Evolutionary conservation across 768 basidiomycete genomes (phyloP).

Genomic region (Termitomyces sp.): DNA sequence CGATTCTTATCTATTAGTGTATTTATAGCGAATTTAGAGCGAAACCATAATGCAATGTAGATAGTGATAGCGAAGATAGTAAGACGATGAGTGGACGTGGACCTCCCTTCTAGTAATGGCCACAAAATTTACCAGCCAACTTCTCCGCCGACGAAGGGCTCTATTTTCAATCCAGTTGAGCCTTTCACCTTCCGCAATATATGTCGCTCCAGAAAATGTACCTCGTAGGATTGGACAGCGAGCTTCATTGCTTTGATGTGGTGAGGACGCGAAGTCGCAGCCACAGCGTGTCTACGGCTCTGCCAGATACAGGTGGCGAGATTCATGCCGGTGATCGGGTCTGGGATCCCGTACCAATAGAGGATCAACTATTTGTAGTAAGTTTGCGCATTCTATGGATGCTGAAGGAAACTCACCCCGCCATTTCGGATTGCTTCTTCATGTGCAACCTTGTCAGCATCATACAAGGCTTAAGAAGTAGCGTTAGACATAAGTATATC

Average conservation of each 20-base stretch:
- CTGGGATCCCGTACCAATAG: conserved; percentile 93
- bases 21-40: too few species aligned
- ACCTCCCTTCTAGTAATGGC: not conserved
- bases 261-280: conserved; percentile 74
- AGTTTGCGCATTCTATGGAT: conserved; percentile 4
- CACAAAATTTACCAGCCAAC: conserved; percentile 57
- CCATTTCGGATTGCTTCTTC: conserved; percentile 90
- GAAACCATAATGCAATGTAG: not conserved
- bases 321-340: conserved; percentile 74
- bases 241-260: conserved; percentile 84
- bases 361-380: conserved; percentile 56
- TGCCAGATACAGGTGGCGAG: conserved; percentile 97
- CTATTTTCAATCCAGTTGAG: conserved; percentile 49
- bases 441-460: conserved; percentile 83
- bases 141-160: conserved; percentile 58
- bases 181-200: conserved; percentile 66
- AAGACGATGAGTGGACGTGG: conserved; percentile 8
- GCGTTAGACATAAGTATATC: not conserved
- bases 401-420: conserved; percentile 49
- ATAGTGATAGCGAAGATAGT: not conserved
- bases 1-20: not conserved
- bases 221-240: conserved; percentile 72
- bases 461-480: conserved; percentile 61
- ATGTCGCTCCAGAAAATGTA: conserved; percentile 76
- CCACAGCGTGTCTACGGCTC: conserved; percentile 77